A percentile compares a stretch with the other conserved stretches of the same genome.
Conservation (phyloP, 805 yeast genomes). For the Yamadazyma scolyti region DNA sequence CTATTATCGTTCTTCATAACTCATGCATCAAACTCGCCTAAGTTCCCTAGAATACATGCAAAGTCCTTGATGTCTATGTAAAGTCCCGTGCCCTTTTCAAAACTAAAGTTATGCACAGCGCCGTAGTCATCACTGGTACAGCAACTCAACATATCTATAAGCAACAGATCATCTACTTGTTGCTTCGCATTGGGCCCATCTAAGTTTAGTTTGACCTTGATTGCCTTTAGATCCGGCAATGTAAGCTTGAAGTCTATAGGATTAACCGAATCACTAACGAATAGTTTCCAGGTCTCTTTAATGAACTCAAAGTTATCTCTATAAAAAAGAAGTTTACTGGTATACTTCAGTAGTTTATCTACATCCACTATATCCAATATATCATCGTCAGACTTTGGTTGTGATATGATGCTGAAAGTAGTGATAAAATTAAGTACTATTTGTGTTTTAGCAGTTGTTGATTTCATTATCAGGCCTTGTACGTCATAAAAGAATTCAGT, state of each 20-base stretch:
- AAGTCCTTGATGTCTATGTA: constrained; percentile 35
- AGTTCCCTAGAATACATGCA: constrained; percentile 37
- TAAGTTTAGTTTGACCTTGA: constrained; percentile 26
- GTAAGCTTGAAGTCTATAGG: constrained; percentile 17
- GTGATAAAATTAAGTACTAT: constrained; percentile 7
- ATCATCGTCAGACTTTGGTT: constrained; percentile 12
- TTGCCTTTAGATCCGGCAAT: constrained; percentile 24
- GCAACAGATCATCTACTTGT: constrained; percentile 24
- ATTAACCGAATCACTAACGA: constrained; percentile 19
- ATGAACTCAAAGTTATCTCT: constrained; percentile 27
- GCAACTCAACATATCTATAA: constrained; percentile 42
- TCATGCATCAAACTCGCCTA: constrained; percentile 39
- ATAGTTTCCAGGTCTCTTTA: constrained; percentile 29
- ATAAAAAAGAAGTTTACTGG: constrained; percentile 26
- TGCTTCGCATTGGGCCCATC: constrained; percentile 19
- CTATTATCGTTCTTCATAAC: too few species aligned
- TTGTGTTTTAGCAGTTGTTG: constrained; percentile 7
- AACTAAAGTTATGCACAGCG: constrained; percentile 24
- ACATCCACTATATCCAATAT: constrained; percentile 38
- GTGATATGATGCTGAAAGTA: constrained; percentile 22
- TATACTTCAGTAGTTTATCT: constrained; percentile 31
- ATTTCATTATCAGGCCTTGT: constrained; percentile 11
- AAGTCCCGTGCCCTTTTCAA: constrained; percentile 22
- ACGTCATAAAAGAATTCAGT: constrained; percentile 29
- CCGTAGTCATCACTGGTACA: constrained; percentile 26